Evolutionary conservation across 2,329 filamentous ascomycete genomes (phyloP).

Genomic region (Diaporthe ilicicola): DNA sequence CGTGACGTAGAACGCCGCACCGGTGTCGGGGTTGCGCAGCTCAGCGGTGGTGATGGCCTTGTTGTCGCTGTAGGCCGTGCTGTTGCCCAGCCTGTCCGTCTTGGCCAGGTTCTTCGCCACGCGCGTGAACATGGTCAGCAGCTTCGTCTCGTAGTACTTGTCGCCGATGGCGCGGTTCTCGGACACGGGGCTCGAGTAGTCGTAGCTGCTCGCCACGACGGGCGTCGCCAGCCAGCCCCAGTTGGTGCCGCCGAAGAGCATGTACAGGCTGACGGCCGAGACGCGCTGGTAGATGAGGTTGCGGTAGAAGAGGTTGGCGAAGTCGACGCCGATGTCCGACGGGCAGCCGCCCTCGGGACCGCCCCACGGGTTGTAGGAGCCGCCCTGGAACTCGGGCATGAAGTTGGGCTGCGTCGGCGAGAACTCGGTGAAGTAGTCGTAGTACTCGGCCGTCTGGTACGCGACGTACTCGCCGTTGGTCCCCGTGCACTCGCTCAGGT

Average conservation of each 20-base stretch:
- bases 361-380: conserved; percentile 69
- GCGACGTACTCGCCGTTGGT: conserved; percentile 67
- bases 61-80: conserved; percentile 60
- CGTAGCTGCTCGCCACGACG: conserved; percentile 67
- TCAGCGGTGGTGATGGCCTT: conserved; percentile 61
- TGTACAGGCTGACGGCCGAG: conserved; percentile 69
- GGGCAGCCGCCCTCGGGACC: conserved; percentile 65
- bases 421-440: conserved; percentile 43
- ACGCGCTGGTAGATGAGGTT: conserved; percentile 68
- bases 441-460: conserved; percentile 46
- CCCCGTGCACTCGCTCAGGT: conserved; percentile 66
- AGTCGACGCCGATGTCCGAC: conserved; percentile 63
- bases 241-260: conserved; percentile 72
- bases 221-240: conserved; percentile 68
- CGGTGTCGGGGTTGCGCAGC: conserved; percentile 65
- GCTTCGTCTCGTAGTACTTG: conserved; percentile 71
- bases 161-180: conserved; percentile 64
- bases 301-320: conserved; percentile 71
- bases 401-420: conserved; percentile 58
- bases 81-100: conserved; percentile 57
- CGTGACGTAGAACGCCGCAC: conserved; percentile 66
- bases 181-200: conserved; percentile 69
- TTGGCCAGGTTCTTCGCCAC: conserved; percentile 64
- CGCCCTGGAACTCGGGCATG: conserved; percentile 68
- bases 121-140: conserved; percentile 67